Conservation (phyloP, 176 grass and related monocot species). For the Lolium multiflorum region DNA sequence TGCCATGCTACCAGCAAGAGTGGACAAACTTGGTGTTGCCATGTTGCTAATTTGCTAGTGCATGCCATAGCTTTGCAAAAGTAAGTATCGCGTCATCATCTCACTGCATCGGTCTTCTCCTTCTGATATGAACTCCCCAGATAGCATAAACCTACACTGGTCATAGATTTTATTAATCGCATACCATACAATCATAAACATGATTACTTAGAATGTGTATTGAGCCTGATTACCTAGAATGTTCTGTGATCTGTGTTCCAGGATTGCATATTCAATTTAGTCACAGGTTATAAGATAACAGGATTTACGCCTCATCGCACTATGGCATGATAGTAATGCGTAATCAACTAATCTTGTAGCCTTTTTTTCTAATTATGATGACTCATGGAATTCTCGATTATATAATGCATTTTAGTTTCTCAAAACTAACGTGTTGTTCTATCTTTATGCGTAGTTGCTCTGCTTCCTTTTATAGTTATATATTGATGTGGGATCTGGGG, state of each 20-base stretch:
- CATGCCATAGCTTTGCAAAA: background rate
- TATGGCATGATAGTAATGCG: background rate
- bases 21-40: background rate
- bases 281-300: background rate
- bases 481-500: background rate
- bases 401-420: slow-evolving; percentile 3
- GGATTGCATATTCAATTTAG: background rate
- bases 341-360: background rate
- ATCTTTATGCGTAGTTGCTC: slow-evolving; percentile 11
- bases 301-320: background rate
- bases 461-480: slow-evolving; percentile 4
- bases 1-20: slow-evolving; percentile 1
- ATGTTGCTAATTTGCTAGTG: slow-evolving; percentile 22
- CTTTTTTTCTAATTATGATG: background rate
- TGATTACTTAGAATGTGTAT: background rate
- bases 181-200: background rate
- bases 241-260: background rate
- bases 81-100: background rate
- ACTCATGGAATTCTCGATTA: background rate
- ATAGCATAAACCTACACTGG: background rate
- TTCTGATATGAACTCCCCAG: background rate
- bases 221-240: no score
- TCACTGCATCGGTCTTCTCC: background rate
- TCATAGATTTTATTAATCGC: slow-evolving; percentile 6
- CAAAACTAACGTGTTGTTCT: background rate